phyloP scores from a whole-genome alignment of 2,329 filamentous ascomycete species.

The Ciborinia camelliae region DNA sequence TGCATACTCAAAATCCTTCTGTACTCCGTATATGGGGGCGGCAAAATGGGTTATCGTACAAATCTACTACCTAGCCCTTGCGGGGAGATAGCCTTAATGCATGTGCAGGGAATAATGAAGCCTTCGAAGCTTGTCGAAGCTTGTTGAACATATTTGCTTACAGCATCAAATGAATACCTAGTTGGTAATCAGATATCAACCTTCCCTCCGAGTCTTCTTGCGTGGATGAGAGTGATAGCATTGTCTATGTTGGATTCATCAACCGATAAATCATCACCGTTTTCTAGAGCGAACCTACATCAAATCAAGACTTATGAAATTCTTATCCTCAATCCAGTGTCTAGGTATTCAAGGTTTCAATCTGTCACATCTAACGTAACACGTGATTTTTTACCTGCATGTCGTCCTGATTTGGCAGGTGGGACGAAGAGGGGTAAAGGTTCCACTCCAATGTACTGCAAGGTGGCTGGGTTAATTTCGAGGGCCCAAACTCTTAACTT shows the following conservation, averaged over 20 bases:
- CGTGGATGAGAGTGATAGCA: neutral
- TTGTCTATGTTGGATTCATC: neutral
- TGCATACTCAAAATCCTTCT: neutral
- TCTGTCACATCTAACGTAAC: neutral
- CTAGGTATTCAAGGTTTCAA: too few species aligned
- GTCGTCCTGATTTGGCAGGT: neutral
- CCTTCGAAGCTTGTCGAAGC: slow-evolving; percentile 5
- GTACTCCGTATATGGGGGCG: neutral
- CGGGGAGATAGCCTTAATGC: neutral
- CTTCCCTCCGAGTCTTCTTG: neutral
- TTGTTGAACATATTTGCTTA: neutral
- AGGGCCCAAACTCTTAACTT: too few species aligned
- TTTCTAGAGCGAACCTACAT: too few species aligned
- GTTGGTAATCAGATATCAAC: too few species aligned
- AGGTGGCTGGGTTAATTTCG: too few species aligned
- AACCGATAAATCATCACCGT: too few species aligned
- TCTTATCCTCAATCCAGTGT: too few species aligned
- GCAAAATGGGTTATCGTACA: slow-evolving; percentile 5
- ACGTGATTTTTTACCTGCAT: neutral
- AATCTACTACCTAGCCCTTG: too few species aligned
- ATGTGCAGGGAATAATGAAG: neutral
- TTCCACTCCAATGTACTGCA: neutral
- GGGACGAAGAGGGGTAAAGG: slow-evolving; percentile 12
- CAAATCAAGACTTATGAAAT: too few species aligned
- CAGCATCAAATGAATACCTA: too few species aligned